phyloP scores from a whole-genome alignment of 2,329 filamentous ascomycete species.

The Malbranchea cinnamomea region DNA sequence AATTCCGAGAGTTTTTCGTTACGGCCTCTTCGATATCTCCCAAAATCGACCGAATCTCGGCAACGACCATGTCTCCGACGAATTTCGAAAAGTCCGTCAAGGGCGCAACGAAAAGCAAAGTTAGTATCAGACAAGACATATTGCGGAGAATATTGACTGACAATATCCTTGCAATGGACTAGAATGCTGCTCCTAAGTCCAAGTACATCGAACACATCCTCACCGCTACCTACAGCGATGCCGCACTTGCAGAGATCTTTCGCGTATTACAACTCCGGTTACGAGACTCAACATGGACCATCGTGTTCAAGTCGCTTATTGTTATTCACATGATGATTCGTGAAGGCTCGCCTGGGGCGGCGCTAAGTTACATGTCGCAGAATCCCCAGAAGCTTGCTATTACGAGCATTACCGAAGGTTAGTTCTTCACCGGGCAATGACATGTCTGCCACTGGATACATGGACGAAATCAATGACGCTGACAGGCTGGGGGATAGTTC shows the following conservation, averaged over 20 bases:
- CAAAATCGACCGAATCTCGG: background rate
- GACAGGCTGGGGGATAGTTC: constrained; percentile 42
- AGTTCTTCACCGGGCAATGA: no score
- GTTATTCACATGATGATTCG: constrained; percentile 95
- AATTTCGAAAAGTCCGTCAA: constrained; percentile 99
- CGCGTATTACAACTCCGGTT: constrained; percentile 76
- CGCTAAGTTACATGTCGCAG: constrained; percentile 67
- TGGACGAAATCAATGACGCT: constrained; percentile 16
- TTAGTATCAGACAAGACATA: constrained; percentile 22
- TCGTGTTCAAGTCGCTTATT: constrained; percentile 94
- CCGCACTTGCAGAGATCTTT: constrained; percentile 90
- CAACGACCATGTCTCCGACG: constrained; percentile 40
- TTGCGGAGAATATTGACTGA: background rate
- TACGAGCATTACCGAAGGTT: constrained; percentile 84
- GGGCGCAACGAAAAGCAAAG: constrained; percentile 96
- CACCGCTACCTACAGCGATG: constrained; percentile 85
- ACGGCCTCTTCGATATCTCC: background rate
- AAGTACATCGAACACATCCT: constrained; percentile 99
- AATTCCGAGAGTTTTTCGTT: background rate
- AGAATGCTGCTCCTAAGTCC: constrained; percentile 92
- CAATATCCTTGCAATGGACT: constrained; percentile 5
- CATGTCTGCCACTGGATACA: background rate
- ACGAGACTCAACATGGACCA: constrained; percentile 97
- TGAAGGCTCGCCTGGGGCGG: constrained; percentile 80
- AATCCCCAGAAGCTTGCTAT: constrained; percentile 74